Evolutionary conservation across 2,329 filamentous ascomycete genomes (phyloP), one percentile per base, ranked within the genome.

Genomic region (Orbilia quercus): DNA sequence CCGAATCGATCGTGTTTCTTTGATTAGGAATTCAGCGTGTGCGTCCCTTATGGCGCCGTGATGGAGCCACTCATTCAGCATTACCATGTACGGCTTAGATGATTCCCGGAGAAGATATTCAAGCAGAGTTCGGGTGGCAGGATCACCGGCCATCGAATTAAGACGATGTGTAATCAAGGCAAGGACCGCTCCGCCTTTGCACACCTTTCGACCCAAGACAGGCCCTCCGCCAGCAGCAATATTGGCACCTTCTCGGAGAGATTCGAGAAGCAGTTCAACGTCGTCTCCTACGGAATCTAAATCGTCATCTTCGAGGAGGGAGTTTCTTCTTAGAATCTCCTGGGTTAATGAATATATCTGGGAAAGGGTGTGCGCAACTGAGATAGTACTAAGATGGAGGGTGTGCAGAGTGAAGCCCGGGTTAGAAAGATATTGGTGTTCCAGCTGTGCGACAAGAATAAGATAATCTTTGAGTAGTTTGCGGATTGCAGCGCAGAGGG

Each of bases 21-120:
- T 96, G 79, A 99, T 89, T 59, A 99, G 82, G 77, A 99, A 99
- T 80, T 99, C 95, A 0, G 89, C 87, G 80, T 98, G 94, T 0
- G 93, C 92, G 80, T 99, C 95, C 78, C 90, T 91, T 80, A 99
- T 98, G 53, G 90, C 92, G 40, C 95, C 95, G 79, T 96, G 94
- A 79, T 99, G 95, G 14, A 99, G 84, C 95, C 95, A 99, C 80
- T 98, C 94, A 78, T 99, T 99, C 73, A 99, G 83, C 95, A 99
- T 99, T 44, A 87, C 86, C 93, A 98, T 97, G 80, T 99, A 99
- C 0, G 95, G 95, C 63, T 90, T 87, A 78, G 93, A 97, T 0
- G 94, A 90, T 80, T 98, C 94, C 64, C 91, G 86, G 44, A 99
- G 81, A 25, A 99, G 82, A 1, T 89, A 90, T 9, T 91, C 95